These are phyloP conservation scores for Talaromyces sp. DNA, from an alignment of 2,329 filamentous ascomycete species.

Conservation along the genomic window DNA sequence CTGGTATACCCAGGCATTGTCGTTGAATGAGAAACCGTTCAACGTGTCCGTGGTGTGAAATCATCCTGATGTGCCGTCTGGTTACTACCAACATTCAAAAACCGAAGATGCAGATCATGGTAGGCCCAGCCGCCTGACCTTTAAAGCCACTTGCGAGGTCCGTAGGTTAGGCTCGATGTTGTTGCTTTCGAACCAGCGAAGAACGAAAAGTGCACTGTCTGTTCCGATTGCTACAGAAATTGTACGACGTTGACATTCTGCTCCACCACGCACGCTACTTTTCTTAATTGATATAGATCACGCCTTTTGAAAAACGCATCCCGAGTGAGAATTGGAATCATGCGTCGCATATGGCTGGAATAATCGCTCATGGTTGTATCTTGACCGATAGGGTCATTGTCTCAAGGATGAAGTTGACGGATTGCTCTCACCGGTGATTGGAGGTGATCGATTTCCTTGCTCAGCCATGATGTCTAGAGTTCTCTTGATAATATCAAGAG, in stretches of 20 bases:
- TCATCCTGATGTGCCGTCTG: not conserved
- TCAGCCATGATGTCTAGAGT: not conserved
- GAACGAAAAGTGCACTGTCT: not conserved
- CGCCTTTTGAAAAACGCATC: not conserved
- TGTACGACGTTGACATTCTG: not conserved
- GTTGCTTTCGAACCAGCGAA: not conserved
- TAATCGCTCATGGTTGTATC: not conserved
- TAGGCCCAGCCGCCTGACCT: not conserved
- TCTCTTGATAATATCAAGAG: not conserved
- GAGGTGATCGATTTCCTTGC: not conserved
- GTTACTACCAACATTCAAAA: not conserved
- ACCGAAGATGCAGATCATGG: not conserved
- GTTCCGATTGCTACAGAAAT: not conserved
- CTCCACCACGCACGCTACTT: not conserved
- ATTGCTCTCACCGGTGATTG: not conserved
- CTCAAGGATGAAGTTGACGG: not conserved
- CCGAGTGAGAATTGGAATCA: not conserved
- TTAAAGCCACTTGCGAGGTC: not conserved
- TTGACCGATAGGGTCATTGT: not conserved
- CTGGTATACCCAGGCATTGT: not conserved
- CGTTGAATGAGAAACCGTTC: not conserved
- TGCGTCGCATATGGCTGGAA: not conserved
- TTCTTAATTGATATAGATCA: not conserved
- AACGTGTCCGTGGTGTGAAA: fast-evolving
- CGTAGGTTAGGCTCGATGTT: not conserved